phyloP scores from a whole-genome alignment of 1,284 basidiomycete genomes.

The Schizophyllum commune region DNA sequence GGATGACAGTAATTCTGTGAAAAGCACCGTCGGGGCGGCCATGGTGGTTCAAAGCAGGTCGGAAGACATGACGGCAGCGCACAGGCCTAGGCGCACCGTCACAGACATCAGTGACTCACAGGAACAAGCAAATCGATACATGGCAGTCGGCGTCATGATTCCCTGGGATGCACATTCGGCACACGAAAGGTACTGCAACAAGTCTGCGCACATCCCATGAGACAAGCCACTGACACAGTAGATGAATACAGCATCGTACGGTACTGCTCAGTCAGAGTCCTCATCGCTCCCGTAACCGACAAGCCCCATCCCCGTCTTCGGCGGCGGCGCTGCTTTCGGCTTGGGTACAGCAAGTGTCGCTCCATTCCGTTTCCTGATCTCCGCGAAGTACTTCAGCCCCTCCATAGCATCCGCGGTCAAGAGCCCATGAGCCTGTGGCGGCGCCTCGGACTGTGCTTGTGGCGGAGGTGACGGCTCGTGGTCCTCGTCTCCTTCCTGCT shows the following conservation, averaged over 20 bases:
- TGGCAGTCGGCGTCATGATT: no score
- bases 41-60: not conserved
- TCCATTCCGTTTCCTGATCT: slow-evolving; percentile 61
- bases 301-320: slow-evolving; percentile 42
- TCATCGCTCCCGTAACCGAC: slow-evolving; percentile 75
- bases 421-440: slow-evolving; percentile 41
- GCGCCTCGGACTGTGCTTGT: slow-evolving; percentile 17
- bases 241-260: not conserved
- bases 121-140: not conserved
- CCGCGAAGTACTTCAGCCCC: slow-evolving; percentile 79
- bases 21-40: no score
- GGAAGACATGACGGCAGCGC: not conserved
- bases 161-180: no score
- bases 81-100: not conserved
- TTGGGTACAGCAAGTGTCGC: slow-evolving; percentile 16
- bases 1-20: not conserved
- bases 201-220: not conserved
- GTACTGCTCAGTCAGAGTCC: slow-evolving; percentile 4
- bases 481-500: slow-evolving; percentile 18
- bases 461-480: slow-evolving; percentile 14
- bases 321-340: slow-evolving; percentile 24
- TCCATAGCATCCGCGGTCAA: slow-evolving; percentile 77
- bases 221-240: not conserved
- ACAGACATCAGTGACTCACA: not conserved
- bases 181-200: no score